phyloP scores from a whole-genome alignment of 2,329 filamentous ascomycete species.

The Penicillium sp. region DNA sequence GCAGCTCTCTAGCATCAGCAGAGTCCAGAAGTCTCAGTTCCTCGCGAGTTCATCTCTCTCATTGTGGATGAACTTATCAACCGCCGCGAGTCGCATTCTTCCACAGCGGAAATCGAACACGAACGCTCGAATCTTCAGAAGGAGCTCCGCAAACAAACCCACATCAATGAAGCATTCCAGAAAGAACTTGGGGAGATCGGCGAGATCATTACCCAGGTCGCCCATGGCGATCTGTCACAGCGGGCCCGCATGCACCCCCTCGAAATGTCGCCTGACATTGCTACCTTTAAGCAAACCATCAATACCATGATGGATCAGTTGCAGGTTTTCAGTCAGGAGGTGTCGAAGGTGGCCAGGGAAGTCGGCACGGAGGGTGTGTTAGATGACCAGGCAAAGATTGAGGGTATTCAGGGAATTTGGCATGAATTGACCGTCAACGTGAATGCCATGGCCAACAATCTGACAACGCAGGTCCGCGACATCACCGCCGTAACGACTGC shows the following conservation, averaged over 20 bases:
- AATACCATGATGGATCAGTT: constrained; percentile 84
- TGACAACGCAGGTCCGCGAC: constrained; percentile 85
- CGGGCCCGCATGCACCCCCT: constrained; percentile 23
- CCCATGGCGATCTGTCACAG: constrained; percentile 25
- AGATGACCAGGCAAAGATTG: constrained; percentile 74
- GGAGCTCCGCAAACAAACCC: constrained; percentile 25
- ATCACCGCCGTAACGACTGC: constrained; percentile 75
- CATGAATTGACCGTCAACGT: constrained; percentile 79
- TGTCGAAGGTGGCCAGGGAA: constrained; percentile 73
- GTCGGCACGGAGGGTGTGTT: constrained; percentile 77
- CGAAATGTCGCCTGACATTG: constrained; percentile 26
- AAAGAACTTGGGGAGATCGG: constrained; percentile 27
- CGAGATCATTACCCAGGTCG: constrained; percentile 28
- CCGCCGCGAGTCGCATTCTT: constrained; percentile 21
- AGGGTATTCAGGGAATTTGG: constrained; percentile 80
- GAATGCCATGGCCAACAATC: constrained; percentile 79
- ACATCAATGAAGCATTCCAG: constrained; percentile 30
- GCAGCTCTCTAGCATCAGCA: constrained; percentile 24
- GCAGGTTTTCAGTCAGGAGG: constrained; percentile 74
- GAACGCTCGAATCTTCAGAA: constrained; percentile 22
- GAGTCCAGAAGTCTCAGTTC: constrained; percentile 20
- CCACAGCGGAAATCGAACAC: constrained; percentile 20
- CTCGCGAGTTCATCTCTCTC: constrained; percentile 22
- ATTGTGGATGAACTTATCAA: constrained; percentile 26
- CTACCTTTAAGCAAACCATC: constrained; percentile 66